phyloP scores from a whole-genome alignment of 2,329 filamentous ascomycete genomes.

The Bretziella fagacearum region DNA sequence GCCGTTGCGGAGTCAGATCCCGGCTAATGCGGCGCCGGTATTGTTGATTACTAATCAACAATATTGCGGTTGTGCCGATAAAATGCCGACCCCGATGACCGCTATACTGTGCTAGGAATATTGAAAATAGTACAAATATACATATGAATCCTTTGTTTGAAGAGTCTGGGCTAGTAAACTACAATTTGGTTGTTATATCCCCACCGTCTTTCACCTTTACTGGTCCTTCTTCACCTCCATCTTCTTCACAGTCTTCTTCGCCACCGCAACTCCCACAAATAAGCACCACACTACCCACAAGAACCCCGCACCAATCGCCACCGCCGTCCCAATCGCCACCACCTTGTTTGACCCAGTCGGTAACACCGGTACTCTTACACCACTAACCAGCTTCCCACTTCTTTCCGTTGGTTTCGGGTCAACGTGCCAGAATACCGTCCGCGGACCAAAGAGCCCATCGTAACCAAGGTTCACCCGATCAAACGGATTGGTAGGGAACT shows the following conservation, averaged over 20 bases:
- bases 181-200: no score
- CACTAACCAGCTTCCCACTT: conserved; percentile 29
- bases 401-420: conserved; percentile 21
- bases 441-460: conserved; percentile 58
- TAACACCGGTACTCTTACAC: conserved; percentile 48
- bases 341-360: conserved; percentile 32
- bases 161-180: no score
- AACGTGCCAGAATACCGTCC: conserved; percentile 72
- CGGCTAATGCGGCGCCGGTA: no score
- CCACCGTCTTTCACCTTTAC: no score
- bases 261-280: conserved; percentile 19
- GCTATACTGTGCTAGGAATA: no score
- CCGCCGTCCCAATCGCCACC: conserved; percentile 38
- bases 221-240: conserved; percentile 15
- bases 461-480: conserved; percentile 74
- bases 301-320: conserved; percentile 45
- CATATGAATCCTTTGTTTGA: no score
- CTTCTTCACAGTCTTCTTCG: neutral
- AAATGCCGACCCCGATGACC: no score
- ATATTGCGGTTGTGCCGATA: no score
- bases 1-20: no score
- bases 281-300: conserved; percentile 52
- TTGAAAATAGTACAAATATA: no score
- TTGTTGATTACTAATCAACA: no score
- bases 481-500: conserved; percentile 66